Evolutionary conservation across 2,329 filamentous ascomycete species (phyloP).

Genomic region (Curvularia sp.): DNA sequence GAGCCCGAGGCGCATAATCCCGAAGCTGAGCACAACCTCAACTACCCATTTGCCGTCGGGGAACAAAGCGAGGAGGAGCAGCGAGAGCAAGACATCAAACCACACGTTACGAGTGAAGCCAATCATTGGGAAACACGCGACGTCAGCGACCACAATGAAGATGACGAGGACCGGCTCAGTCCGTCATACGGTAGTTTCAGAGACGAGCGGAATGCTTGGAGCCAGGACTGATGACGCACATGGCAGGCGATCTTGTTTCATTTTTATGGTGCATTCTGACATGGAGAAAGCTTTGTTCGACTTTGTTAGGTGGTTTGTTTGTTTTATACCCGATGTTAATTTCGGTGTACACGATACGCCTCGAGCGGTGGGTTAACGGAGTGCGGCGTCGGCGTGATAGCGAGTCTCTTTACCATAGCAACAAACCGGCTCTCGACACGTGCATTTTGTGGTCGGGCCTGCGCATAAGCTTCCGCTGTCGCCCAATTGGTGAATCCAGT

Average conservation of each 20-base stretch:
- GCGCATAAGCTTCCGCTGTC: constrained; percentile 2
- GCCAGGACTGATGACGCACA: constrained; percentile 27
- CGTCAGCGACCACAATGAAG: constrained; percentile 28
- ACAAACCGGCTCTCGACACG: background rate
- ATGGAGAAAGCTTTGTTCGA: constrained; percentile 4
- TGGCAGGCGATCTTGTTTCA: background rate
- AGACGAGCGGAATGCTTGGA: constrained; percentile 54
- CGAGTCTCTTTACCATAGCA: background rate
- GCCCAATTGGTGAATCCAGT: constrained; percentile 1
- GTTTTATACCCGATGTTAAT: constrained; percentile 22
- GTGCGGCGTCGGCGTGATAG: constrained; percentile 10
- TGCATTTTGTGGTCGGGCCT: background rate
- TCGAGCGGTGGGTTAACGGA: constrained; percentile 3
- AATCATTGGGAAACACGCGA: constrained; percentile 54
- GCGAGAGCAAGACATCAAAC: constrained; percentile 43
- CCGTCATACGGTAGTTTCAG: constrained; percentile 54
- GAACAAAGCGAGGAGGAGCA: constrained; percentile 47
- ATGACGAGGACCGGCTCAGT: constrained; percentile 34
- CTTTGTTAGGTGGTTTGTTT: constrained; percentile 6
- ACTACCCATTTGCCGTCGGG: constrained; percentile 54
- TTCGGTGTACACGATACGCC: constrained; percentile 11
- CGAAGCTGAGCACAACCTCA: constrained; percentile 55
- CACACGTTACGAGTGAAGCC: constrained; percentile 54
- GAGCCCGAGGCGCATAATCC: constrained; percentile 53
- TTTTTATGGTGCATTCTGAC: background rate